phyloP scores from a whole-genome alignment of 176 grass and related monocot species.

The Avena atlantica region DNA sequence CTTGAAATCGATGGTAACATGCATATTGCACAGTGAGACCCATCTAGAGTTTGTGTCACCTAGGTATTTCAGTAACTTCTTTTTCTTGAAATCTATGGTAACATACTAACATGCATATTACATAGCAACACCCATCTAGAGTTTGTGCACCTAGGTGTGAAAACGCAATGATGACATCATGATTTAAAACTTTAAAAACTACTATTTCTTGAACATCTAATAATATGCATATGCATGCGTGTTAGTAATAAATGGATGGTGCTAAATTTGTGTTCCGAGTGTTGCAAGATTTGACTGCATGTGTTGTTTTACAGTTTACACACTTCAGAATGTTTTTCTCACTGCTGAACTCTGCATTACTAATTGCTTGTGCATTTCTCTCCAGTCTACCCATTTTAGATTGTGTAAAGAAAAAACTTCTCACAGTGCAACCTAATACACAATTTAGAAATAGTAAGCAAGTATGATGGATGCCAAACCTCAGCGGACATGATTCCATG shows the following conservation, averaged over 20 bases:
- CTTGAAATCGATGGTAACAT: constrained; percentile 12
- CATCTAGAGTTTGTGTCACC: neutral
- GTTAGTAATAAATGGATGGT: neutral
- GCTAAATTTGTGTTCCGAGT: constrained; percentile 10
- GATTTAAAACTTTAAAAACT: neutral
- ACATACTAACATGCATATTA: constrained; percentile 8
- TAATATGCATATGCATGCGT: neutral
- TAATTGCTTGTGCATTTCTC: constrained; percentile 1
- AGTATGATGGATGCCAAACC: constrained; percentile 48
- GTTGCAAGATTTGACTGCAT: neutral
- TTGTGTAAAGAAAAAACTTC: neutral
- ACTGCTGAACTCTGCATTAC: constrained; percentile 11
- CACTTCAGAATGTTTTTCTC: neutral
- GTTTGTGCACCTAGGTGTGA: neutral
- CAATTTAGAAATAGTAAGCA: constrained; percentile 25
- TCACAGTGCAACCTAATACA: constrained; percentile 15
- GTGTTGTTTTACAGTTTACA: neutral
- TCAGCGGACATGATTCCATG: constrained; percentile 93
- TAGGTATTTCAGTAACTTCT: neutral
- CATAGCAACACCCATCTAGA: neutral
- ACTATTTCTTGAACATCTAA: neutral
- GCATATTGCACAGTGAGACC: neutral
- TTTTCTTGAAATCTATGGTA: neutral
- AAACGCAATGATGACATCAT: neutral
- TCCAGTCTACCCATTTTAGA: constrained; percentile 2